A percentile compares a stretch with the other conserved stretches of the same genome.
Evolutionary conservation across 2,329 filamentous ascomycete genomes (phyloP).

Genomic region (Stromatinia cepivora): DNA sequence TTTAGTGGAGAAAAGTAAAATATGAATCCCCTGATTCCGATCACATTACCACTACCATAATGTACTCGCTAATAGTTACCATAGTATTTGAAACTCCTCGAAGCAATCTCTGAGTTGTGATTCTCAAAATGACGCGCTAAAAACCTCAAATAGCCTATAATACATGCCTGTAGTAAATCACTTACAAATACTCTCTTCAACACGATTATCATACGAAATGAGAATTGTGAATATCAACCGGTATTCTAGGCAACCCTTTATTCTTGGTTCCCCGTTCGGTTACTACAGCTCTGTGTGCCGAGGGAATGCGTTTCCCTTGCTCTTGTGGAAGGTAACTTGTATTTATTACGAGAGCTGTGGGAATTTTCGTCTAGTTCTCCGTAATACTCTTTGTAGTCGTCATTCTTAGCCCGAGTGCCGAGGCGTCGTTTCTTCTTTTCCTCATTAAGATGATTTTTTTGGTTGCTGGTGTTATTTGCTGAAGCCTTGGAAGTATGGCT

Average conservation of each 20-base stretch:
- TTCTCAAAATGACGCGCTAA: no score
- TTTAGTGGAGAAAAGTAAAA: background rate
- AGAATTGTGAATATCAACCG: background rate
- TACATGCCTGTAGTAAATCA: background rate
- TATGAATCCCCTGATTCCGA: no score
- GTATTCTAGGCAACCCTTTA: background rate
- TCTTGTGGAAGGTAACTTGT: background rate
- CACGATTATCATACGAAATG: background rate
- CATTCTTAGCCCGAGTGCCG: fast-evolving
- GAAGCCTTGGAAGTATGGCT: background rate
- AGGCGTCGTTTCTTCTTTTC: background rate
- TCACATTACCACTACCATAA: background rate
- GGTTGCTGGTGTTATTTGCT: background rate
- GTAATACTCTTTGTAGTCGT: background rate
- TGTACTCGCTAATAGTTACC: background rate
- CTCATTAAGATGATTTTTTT: background rate
- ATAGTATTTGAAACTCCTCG: background rate
- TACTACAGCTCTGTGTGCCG: no score
- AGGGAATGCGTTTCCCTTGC: background rate
- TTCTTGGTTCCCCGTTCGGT: background rate
- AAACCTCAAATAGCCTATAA: no score
- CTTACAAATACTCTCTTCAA: background rate
- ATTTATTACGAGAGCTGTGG: background rate
- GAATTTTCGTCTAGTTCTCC: background rate
- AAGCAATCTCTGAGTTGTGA: background rate